Base-by-base conservation (phyloP, 2,329 filamentous ascomycete genomes). In the Sarocladium oryzae region DNA sequence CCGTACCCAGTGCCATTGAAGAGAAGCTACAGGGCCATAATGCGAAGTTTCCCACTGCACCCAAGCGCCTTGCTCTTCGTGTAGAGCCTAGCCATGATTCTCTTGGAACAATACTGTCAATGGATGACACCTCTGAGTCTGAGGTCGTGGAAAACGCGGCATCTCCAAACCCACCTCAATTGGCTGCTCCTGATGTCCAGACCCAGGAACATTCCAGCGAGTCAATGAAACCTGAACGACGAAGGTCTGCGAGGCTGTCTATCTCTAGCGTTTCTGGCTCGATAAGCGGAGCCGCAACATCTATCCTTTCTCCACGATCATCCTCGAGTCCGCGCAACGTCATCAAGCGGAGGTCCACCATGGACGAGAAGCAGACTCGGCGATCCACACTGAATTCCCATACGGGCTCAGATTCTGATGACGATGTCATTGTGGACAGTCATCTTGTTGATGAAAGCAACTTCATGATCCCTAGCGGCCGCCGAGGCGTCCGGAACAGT, bases 31-130 rank as follows among this genome's bases (percentile, higher is more conserved):
- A 51, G 21, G 46, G 52, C 23, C 53, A 54, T 18, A 51, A n/a
- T 20, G 21, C 18, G 13, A 16, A 23, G 11, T 33, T 43, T 18
- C 64, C 68, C 0, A 58, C 64, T 46, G 60, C 64, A 13, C 62
- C 66, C 1, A 71, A 68, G 55, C 66, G 65, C 36, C 56, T 70
- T 10, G 59, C 63, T 5, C 56, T 74, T 41, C 69, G 66, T 40
- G 61, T 64, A 1, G 68, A 72, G 28, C 57, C 66, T n/a, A 76
- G 71, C 57, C 69, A 70, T 55, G 74, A 76, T 23, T 75, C 72
- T 0, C 58, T 77, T 23, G 72, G 72, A 49, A 77, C 74, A 1
- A 76, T 78, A 16, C 58, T 77, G 49, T 77, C 75, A 53, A 73
- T 77, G 8, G 73, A 70, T 5, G 77, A 61, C 70, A 16, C 43